These are phyloP conservation scores for Eucalyptus caleyi DNA, from an alignment of 345 rosid genomes.

Conservation along the genomic window DNA sequence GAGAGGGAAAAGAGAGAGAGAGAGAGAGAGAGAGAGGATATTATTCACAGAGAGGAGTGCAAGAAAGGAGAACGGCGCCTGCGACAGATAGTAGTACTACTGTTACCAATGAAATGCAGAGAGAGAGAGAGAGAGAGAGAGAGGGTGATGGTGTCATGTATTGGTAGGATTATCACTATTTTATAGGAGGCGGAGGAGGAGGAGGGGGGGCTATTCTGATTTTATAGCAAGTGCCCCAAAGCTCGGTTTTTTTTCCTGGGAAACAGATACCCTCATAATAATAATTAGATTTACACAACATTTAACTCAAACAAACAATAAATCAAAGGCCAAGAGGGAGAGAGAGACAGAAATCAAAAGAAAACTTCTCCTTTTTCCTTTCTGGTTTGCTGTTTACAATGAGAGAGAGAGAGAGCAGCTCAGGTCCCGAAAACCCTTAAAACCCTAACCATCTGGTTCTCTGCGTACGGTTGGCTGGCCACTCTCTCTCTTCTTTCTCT, in stretches of 20 bases:
- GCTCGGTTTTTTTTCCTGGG: background rate
- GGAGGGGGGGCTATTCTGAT: background rate
- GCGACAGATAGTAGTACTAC: constrained; percentile 19
- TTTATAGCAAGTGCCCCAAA: background rate
- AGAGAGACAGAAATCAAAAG: background rate
- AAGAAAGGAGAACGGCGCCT: constrained; percentile 43
- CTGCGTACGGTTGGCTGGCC: constrained; percentile 1
- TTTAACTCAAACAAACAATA: background rate
- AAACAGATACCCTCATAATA: background rate
- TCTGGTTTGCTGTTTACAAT: background rate
- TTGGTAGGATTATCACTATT: background rate
- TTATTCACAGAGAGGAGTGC: background rate
- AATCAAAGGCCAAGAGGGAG: background rate
- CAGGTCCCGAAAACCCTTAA: background rate
- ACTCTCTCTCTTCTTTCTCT: background rate
- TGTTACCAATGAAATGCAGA: constrained; percentile 23
- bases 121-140: constrained; percentile 2
- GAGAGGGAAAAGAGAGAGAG: constrained; percentile 3
- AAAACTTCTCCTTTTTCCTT: background rate
- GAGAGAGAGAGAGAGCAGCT: background rate
- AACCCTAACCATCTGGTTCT: background rate
- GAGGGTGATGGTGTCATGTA: background rate
- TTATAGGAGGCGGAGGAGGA: background rate
- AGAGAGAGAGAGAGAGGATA: constrained; percentile 1
- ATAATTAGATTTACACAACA: background rate